Conservation (phyloP, 768 basidiomycete genomes). For the Antrodiella citrinella region DNA sequence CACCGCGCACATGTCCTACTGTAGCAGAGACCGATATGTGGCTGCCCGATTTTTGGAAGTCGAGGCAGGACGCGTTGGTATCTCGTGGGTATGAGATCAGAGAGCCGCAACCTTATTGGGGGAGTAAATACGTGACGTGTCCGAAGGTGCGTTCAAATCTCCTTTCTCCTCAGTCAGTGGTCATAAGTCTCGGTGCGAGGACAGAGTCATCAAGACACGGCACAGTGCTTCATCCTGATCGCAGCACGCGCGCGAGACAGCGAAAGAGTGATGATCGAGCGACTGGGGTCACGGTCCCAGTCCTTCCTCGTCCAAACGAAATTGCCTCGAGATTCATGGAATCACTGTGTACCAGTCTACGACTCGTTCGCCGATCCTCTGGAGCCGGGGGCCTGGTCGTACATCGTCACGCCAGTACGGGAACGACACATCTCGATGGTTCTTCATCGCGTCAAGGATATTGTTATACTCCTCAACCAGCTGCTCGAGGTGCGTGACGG, state of each 20-base stretch:
- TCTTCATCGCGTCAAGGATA: neutral
- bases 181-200: too few species aligned
- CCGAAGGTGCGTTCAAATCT: neutral
- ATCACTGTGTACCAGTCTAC: constrained; percentile 19
- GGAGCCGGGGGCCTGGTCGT: neutral
- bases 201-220: neutral
- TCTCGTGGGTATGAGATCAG: neutral
- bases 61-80: neutral
- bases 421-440: neutral
- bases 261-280: neutral
- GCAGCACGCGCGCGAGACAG: neutral
- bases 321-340: constrained; percentile 8
- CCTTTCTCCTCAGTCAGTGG: too few species aligned
- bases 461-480: neutral
- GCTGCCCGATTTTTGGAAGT: neutral
- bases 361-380: constrained; percentile 13
- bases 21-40: too few species aligned
- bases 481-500: too few species aligned
- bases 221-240: neutral
- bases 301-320: neutral
- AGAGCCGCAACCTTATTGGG: neutral
- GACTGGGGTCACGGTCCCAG: neutral
- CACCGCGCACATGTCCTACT: too few species aligned
- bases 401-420: neutral
- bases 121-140: neutral